Base-by-base conservation (phyloP, 441 rosid genomes). In the Cnidoscolus chayamansa region DNA sequence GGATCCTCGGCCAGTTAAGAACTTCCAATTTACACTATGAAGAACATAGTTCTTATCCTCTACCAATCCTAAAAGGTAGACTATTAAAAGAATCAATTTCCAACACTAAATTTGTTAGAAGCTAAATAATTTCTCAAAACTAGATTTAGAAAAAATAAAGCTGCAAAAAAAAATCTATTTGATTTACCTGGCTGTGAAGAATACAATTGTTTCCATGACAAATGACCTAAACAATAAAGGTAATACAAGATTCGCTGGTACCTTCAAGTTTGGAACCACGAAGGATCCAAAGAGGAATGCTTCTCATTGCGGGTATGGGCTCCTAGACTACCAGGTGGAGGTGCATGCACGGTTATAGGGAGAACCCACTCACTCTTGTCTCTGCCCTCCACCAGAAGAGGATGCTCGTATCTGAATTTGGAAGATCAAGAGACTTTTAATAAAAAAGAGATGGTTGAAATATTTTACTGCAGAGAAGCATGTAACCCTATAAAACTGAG, bases 291-390 rank as follows among this genome's bases (percentile, higher is more conserved):
- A 72, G 90, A 83, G 70, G 83, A 81, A 75, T 77, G 77, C 82
- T 82, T 89, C 78, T 88, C 90, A 7, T 82, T 87, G 78, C 84
- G 81, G 70, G 87, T 25, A 31, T 81, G 87, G 67, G 84, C 73
- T 59, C 85, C 82, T 7, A 81, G n/a, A 31, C 90, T 70, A 67
- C 87, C 86, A 1, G 90, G 86, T 10, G 98, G 92, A 56, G 93
- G 93, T 61, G 97, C 98, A 68, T 88, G 97, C 73, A 92, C 97
- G 0, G 87, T 90, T 47, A 94, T 89, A 1, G 98, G 98, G 72
- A 94, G 97, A 82, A 89, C 78, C 98, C 98, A 94, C 81, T 90
- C 98, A 25, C 90, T 83, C 80, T 81, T 92, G 74, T 94, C 99
- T 74, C 94, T 80, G 54, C 90, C 93, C 57, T 86, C 93, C 43